phyloP scores from a whole-genome alignment of 2,329 filamentous ascomycete species.

The Alternaria novae-zelandiae region DNA sequence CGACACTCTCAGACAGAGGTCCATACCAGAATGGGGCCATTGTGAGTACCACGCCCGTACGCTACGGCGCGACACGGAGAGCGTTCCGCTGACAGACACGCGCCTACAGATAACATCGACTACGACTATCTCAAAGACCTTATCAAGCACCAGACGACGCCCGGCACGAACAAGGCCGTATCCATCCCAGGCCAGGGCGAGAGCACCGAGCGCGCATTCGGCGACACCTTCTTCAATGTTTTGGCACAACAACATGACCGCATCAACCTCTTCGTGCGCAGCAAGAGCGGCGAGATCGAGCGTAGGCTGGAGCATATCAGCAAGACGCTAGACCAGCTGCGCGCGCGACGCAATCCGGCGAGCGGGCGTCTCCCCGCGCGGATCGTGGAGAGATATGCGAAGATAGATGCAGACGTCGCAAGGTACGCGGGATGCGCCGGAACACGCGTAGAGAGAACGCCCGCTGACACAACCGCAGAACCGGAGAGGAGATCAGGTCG shows the following conservation, averaged over 20 bases:
- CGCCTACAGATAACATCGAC: slow-evolving; percentile 75
- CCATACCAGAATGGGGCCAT: slow-evolving; percentile 81
- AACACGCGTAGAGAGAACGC: neutral
- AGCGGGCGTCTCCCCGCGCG: slow-evolving; percentile 48
- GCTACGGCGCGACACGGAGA: neutral
- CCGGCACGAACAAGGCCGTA: slow-evolving; percentile 71
- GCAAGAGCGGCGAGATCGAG: slow-evolving; percentile 79
- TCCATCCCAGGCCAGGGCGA: slow-evolving; percentile 73
- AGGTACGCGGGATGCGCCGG: slow-evolving; percentile 39
- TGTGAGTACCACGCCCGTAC: slow-evolving; percentile 56
- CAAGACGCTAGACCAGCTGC: slow-evolving; percentile 47
- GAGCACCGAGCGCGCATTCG: slow-evolving; percentile 67
- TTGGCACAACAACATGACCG: slow-evolving; percentile 78
- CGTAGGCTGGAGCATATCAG: slow-evolving; percentile 63
- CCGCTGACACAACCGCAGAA: slow-evolving; percentile 49
- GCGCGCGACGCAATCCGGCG: slow-evolving; percentile 21
- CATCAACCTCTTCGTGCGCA: slow-evolving; percentile 77
- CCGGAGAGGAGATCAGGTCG: slow-evolving; percentile 73
- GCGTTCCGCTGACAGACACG: slow-evolving; percentile 19
- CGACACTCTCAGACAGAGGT: slow-evolving; percentile 73
- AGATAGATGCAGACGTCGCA: slow-evolving; percentile 58
- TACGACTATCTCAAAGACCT: slow-evolving; percentile 86
- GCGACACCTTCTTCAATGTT: slow-evolving; percentile 73
- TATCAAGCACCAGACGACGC: slow-evolving; percentile 80
- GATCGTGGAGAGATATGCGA: slow-evolving; percentile 58